Evolutionary conservation across 257 asterid species (phyloP), one percentile per base, ranked within the genome.

Genomic region (Solanum ahanhuiri): DNA sequence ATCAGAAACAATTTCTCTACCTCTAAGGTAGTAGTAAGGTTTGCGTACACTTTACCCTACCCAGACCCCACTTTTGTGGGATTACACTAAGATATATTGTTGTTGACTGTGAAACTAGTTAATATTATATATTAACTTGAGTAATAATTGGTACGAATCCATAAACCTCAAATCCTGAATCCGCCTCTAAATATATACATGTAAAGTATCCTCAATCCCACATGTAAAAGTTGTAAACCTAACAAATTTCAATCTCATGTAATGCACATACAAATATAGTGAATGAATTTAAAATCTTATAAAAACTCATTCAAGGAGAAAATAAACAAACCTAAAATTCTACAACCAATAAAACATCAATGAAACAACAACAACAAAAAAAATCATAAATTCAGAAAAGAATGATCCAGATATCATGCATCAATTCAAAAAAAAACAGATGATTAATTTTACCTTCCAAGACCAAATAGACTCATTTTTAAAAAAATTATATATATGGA

Each of bases 401-500:
- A 77, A 23, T 8, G 5, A 1, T 81, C 66, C 2, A 28, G 10
- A 54, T 79, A 15, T 48, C 35, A 8, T 81, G 67, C 30, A 66
- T 8, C 35, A 79, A 48, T 17, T 77, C 37, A 43, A 57, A 77
- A 37, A n/a, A n/a, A 22, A 17, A 10, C 1, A 4, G 45, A 58
- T 43, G 7, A 43, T 31, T 22, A 7, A 15, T 25, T 70, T 88
- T 88, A 94, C 98, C 98, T 93, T 93, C 98, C 98, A 23, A 95
- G 93, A 88, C 98, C 98, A 87, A 95, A 95, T 89, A 95, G 95
- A 95, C 98, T 95, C 98, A 94, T 95, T 67, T 67, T 51, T 0
- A 0, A 6, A 54, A 54, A 54, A 54, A 0, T 54, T 51, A 9
- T 18, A 43, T 77, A 66, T 72, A 87, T 66, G 58, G 58, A 71